Evolutionary conservation across 2,329 filamentous ascomycete species (phyloP).

Genomic region (Apiospora pterosperma): DNA sequence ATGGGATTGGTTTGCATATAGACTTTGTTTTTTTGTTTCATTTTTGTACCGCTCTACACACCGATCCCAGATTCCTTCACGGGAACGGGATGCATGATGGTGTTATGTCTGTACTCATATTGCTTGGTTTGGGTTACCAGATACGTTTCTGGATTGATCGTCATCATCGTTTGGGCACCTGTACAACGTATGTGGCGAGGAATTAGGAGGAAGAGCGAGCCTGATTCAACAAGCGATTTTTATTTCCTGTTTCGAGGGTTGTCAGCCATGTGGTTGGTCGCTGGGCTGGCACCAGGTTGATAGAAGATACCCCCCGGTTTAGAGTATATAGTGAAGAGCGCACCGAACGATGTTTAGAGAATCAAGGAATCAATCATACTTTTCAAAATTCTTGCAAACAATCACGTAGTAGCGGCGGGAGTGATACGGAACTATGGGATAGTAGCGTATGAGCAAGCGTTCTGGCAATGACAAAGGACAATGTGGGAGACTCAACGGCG

Average conservation of each 20-base stretch:
- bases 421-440: not conserved
- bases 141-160: not conserved
- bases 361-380: not conserved
- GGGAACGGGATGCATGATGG: constrained; percentile 12
- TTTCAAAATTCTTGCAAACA: not conserved
- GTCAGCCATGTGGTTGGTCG: constrained; percentile 20
- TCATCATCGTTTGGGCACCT: not conserved
- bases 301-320: constrained; percentile 33
- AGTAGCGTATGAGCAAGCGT: not conserved
- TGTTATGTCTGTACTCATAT: constrained; percentile 4
- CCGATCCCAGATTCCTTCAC: constrained; percentile 16
- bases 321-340: constrained; percentile 30
- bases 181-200: constrained; percentile 14
- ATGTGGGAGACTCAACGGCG: not conserved
- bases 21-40: constrained; percentile 26
- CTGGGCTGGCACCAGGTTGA: constrained; percentile 32
- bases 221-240: constrained; percentile 3
- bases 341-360: not conserved
- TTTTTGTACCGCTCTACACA: constrained; percentile 4
- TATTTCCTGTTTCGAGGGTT: constrained; percentile 21
- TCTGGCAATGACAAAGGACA: not conserved
- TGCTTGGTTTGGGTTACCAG: not conserved
- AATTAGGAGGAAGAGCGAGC: constrained; percentile 18
- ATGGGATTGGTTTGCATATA: constrained; percentile 27
- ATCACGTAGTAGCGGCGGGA: not conserved